A percentile compares a stretch with the other conserved stretches of the same genome.
Evolutionary conservation across 352 stramenopile genomes (phyloP).

Genomic region (Globisporangium ultimum): DNA sequence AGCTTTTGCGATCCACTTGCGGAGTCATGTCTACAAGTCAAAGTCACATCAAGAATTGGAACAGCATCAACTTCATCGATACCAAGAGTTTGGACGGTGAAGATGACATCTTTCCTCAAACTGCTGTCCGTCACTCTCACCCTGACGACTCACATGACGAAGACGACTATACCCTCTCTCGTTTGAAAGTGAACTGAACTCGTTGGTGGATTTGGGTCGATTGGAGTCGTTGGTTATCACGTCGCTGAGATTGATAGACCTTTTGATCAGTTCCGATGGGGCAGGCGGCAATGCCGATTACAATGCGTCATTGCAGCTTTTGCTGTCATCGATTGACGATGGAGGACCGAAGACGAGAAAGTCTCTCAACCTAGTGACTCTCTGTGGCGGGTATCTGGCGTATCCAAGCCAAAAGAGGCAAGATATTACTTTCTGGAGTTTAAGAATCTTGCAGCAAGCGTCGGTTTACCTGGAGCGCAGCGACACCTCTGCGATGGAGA

Average conservation of each 20-base stretch:
- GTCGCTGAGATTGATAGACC: constrained; percentile 39
- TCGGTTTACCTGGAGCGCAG: constrained; percentile 17
- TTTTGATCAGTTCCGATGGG: constrained; percentile 25
- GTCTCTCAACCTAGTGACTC: constrained; percentile 45
- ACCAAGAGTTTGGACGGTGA: constrained; percentile 6
- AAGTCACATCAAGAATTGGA: constrained; percentile 13
- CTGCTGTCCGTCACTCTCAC: constrained; percentile 1
- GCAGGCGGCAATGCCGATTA: constrained; percentile 1
- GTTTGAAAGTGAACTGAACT: constrained; percentile 27
- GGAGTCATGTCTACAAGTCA: constrained; percentile 22
- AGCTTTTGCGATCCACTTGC: constrained; percentile 45
- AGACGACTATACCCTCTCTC: constrained; percentile 24
- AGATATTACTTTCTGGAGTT: constrained; percentile 37
- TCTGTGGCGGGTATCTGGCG: constrained; percentile 50
- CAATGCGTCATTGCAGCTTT: constrained; percentile 16
- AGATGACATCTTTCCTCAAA: constrained; percentile 10
- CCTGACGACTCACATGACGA: constrained; percentile 7
- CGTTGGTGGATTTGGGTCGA: constrained; percentile 15
- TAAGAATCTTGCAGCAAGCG: constrained; percentile 51
- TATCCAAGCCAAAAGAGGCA: constrained; percentile 37
- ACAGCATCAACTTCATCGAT: constrained; percentile 8
- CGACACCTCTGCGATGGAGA: constrained; percentile 3
- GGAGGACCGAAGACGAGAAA: constrained; percentile 28
- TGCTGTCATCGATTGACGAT: constrained; percentile 48
- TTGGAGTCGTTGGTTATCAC: constrained; percentile 43